phyloP scores from a whole-genome alignment of 1,139 yeast genomes.

The Sugiyamaella novakii region DNA sequence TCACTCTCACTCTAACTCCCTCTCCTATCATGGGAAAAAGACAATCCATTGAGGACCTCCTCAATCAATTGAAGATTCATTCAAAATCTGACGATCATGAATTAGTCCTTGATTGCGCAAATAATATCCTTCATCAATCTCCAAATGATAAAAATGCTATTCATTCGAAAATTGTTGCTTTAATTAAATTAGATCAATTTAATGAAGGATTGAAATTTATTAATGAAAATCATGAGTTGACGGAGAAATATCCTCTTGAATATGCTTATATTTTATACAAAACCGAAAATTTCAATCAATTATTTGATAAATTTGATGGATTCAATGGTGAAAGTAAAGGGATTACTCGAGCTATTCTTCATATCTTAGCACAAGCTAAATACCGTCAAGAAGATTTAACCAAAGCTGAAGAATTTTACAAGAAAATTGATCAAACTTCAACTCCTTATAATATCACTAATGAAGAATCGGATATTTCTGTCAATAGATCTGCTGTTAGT shows the following conservation, averaged over 20 bases:
- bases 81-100: conserved; percentile 51
- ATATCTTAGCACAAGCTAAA: conserved; percentile 79
- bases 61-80: conserved; percentile 51
- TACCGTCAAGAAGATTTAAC: conserved; percentile 64
- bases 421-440: conserved; percentile 45
- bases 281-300: conserved; percentile 52
- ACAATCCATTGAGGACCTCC: conserved; percentile 37
- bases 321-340: conserved; percentile 18
- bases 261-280: conserved; percentile 73
- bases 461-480: conserved; percentile 59
- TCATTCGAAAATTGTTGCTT: conserved; percentile 64
- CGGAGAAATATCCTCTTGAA: conserved; percentile 45
- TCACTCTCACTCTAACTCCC: no score
- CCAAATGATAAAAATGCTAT: conserved; percentile 56
- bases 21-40: conserved; percentile 24
- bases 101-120: conserved; percentile 50
- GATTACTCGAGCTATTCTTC: conserved; percentile 47
- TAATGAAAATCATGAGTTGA: conserved; percentile 20
- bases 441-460: conserved; percentile 24
- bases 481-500: conserved; percentile 68
- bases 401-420: conserved; percentile 59
- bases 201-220: conserved; percentile 53
- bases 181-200: conserved; percentile 73
- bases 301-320: conserved; percentile 38
- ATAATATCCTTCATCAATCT: conserved; percentile 46